phyloP scores from a whole-genome alignment of 2,329 filamentous ascomycete species.

The Sporothrix sp. region DNA sequence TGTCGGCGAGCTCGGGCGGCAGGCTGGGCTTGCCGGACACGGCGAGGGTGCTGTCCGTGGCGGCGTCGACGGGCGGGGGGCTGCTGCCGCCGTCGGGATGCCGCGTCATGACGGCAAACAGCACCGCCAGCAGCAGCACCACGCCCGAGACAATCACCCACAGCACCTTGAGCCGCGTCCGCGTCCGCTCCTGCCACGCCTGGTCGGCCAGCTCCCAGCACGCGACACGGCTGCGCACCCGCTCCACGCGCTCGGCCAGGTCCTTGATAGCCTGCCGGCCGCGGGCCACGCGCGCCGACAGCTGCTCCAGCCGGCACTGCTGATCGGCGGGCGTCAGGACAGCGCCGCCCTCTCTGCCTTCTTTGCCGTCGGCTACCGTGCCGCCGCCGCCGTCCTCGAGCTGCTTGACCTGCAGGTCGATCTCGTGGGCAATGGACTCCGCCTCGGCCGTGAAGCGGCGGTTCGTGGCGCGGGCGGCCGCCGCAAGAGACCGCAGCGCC shows the following conservation, averaged over 20 bases:
- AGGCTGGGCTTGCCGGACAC: neutral
- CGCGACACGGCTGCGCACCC: constrained; percentile 54
- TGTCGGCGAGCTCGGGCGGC: neutral
- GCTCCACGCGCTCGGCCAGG: constrained; percentile 54
- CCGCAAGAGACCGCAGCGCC: constrained; percentile 57
- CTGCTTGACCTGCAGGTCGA: constrained; percentile 43
- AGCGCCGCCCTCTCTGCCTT: constrained; percentile 25
- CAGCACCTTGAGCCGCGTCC: constrained; percentile 49
- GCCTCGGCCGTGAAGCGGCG: constrained; percentile 51
- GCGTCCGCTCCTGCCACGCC: constrained; percentile 59
- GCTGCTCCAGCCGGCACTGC: constrained; percentile 48
- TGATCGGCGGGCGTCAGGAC: constrained; percentile 57
- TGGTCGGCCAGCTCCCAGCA: constrained; percentile 57
- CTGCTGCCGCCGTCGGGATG: too few species aligned
- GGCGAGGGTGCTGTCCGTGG: too few species aligned
- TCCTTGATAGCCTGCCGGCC: constrained; percentile 50
- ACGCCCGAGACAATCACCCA: constrained; percentile 50
- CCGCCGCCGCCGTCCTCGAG: too few species aligned
- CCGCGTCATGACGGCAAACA: constrained; percentile 28
- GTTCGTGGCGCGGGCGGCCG: constrained; percentile 48
- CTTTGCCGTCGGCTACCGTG: neutral
- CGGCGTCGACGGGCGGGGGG: too few species aligned
- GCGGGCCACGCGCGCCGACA: constrained; percentile 51
- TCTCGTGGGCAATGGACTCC: constrained; percentile 48
- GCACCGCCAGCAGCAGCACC: constrained; percentile 37